phyloP scores from a whole-genome alignment of 306 rosid genomes.

The Senna tora region DNA sequence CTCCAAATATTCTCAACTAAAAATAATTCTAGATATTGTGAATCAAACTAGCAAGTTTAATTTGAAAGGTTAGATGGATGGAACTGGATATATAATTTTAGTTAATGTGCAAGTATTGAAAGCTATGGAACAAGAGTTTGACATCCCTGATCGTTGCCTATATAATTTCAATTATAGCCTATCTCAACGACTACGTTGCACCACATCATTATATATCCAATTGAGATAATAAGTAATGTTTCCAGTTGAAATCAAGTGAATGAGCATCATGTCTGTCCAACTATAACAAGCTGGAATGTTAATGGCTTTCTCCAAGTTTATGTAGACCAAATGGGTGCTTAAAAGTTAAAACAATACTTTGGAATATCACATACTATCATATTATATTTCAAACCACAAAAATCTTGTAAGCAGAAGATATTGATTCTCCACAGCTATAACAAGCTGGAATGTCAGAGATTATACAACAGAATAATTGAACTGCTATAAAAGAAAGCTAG shows the following conservation, averaged over 20 bases:
- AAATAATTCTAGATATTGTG: no score
- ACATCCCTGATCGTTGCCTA: slow-evolving; percentile 33
- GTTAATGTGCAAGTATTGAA: slow-evolving; percentile 6
- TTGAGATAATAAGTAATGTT: slow-evolving; percentile 38
- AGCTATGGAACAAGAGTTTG: slow-evolving; percentile 34
- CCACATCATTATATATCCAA: slow-evolving; percentile 44
- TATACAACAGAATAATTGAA: slow-evolving; percentile 12
- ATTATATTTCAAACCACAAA: slow-evolving; percentile 14
- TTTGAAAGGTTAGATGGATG: slow-evolving; percentile 22
- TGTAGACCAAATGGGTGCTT: slow-evolving; percentile 25
- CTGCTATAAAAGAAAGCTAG: slow-evolving; percentile 6
- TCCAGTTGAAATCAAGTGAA: slow-evolving; percentile 48
- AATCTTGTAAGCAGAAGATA: slow-evolving; percentile 20
- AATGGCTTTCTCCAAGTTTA: background rate
- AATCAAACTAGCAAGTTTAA: no score
- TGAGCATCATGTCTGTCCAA: slow-evolving; percentile 32
- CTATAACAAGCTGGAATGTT: no score
- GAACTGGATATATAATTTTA: slow-evolving; percentile 28
- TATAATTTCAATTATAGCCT: slow-evolving; percentile 37
- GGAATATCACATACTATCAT: slow-evolving; percentile 13
- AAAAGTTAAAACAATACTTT: slow-evolving; percentile 22
- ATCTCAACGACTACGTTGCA: slow-evolving; percentile 35
- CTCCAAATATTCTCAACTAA: no score
- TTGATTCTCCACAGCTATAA: slow-evolving; percentile 6
- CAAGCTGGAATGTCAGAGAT: background rate